phyloP scores from a whole-genome alignment of 2,329 filamentous ascomycete species.

The Aspergillus sp. region DNA sequence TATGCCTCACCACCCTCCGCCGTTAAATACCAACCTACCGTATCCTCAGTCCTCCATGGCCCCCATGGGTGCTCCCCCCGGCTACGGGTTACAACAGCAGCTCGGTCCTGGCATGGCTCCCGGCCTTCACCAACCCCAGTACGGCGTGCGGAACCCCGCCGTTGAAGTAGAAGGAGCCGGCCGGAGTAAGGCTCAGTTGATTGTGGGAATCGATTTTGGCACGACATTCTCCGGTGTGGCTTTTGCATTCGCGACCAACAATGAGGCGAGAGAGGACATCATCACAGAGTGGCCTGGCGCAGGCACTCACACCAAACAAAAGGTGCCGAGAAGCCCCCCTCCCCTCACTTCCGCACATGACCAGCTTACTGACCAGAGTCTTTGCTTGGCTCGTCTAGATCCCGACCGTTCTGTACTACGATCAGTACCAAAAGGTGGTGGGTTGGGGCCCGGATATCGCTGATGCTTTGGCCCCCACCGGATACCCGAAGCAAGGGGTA shows the following conservation, averaged over 20 bases:
- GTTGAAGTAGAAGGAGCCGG: conserved; percentile 82
- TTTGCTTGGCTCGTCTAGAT: conserved; percentile 58
- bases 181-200: conserved; percentile 92
- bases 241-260: conserved; percentile 91
- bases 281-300: conserved; percentile 99
- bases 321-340: conserved; percentile 59
- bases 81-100: conserved; percentile 46
- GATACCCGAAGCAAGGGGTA: conserved; percentile 95
- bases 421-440: conserved; percentile 99
- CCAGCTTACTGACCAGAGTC: conserved; percentile 13
- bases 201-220: conserved; percentile 98
- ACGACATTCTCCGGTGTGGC: conserved; percentile 98
- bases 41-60: conserved; percentile 47
- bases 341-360: neutral
- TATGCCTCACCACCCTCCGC: conserved; percentile 49
- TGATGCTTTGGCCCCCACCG: conserved; percentile 91
- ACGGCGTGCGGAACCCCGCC: conserved; percentile 35
- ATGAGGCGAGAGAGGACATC: conserved; percentile 96
- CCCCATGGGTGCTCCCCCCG: conserved; percentile 45
- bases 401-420: conserved; percentile 98
- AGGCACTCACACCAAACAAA: conserved; percentile 97
- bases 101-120: conserved; percentile 31
- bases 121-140: conserved; percentile 30
- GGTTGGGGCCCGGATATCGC: conserved; percentile 99
- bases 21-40: conserved; percentile 57